Evolutionary conservation across 1,284 basidiomycete species (phyloP).

Genomic region (Porogramme epimiltina): DNA sequence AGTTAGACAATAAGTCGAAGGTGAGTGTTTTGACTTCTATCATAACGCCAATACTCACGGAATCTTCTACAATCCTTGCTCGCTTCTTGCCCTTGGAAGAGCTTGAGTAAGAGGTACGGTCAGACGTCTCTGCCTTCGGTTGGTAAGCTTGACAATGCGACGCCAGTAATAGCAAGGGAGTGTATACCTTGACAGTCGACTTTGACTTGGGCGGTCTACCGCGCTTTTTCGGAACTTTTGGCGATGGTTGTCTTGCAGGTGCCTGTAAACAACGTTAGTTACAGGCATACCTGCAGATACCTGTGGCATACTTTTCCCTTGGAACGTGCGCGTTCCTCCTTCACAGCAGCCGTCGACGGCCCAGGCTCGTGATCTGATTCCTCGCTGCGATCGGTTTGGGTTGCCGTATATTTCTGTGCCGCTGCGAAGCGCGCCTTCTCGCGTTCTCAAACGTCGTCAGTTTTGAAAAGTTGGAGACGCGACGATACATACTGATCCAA

Average conservation of each 20-base stretch:
- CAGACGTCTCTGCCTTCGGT: conserved; percentile 5
- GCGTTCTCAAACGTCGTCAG: conserved; percentile 27
- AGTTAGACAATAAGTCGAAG: conserved; percentile 1
- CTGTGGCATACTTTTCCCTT: conserved; percentile 12
- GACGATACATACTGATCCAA: conserved; percentile 28
- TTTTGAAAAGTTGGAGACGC: neutral
- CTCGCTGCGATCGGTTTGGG: conserved; percentile 24
- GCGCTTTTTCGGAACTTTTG: conserved; percentile 6
- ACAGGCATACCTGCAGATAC: neutral
- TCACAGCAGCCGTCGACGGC: neutral
- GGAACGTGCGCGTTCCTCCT: neutral
- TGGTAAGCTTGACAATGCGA: conserved; percentile 1
- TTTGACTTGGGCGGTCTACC: conserved; percentile 2
- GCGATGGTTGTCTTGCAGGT: neutral
- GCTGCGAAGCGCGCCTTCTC: conserved; percentile 49
- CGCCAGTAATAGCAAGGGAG: too few species aligned
- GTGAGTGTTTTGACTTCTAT: too few species aligned
- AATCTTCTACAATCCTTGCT: neutral
- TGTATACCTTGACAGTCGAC: too few species aligned
- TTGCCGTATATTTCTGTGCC: too few species aligned
- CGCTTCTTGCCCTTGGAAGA: conserved; percentile 15
- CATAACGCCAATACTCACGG: neutral
- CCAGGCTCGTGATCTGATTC: conserved; percentile 19
- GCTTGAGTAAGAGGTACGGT: conserved; percentile 5
- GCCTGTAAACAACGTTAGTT: neutral